A percentile compares a stretch with the other conserved stretches of the same genome.
Evolutionary conservation across 192 early-diverging fungal genomes (phyloP).

Genomic region (Coemansia sp.): DNA sequence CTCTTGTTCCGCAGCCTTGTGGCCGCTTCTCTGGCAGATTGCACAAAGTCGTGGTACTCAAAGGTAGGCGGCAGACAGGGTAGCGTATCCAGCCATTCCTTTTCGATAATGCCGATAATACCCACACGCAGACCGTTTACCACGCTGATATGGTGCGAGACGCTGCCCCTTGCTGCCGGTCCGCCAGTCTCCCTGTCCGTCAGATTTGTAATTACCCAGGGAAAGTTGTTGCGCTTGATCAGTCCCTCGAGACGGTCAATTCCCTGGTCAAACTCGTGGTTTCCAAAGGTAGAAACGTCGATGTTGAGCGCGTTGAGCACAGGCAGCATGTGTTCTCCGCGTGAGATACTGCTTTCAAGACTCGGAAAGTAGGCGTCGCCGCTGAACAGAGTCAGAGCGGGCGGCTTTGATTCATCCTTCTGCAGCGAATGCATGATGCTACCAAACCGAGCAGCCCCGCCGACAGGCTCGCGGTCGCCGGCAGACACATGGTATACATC

Average conservation of each 20-base stretch:
- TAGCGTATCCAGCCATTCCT: slow-evolving; percentile 69
- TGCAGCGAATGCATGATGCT: slow-evolving; percentile 45
- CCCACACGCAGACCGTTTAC: slow-evolving; percentile 56
- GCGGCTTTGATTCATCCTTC: slow-evolving; percentile 6
- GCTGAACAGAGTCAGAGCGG: slow-evolving; percentile 58
- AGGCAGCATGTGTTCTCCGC: slow-evolving; percentile 62
- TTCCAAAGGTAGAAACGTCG: slow-evolving; percentile 62
- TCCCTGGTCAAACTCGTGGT: slow-evolving; percentile 78
- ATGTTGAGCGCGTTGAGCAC: slow-evolving; percentile 60
- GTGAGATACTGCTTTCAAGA: slow-evolving; percentile 63
- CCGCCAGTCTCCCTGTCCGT: slow-evolving; percentile 37
- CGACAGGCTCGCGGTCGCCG: slow-evolving; percentile 56
- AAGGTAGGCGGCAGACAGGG: slow-evolving; percentile 59
- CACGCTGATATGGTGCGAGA: slow-evolving; percentile 52
- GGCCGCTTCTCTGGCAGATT: slow-evolving; percentile 44
- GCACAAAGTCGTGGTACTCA: slow-evolving; percentile 59
- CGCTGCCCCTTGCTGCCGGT: slow-evolving; percentile 30
- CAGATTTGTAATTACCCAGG: slow-evolving; percentile 72
- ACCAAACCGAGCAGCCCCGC: slow-evolving; percentile 64
- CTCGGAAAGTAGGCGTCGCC: slow-evolving; percentile 69
- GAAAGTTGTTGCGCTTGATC: slow-evolving; percentile 58
- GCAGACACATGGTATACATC: slow-evolving; percentile 62
- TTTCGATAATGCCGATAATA: slow-evolving; percentile 67
- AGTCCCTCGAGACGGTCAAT: slow-evolving; percentile 53
- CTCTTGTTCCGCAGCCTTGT: slow-evolving; percentile 19